A percentile compares a stretch with the other conserved stretches of the same genome.
These are phyloP conservation scores for Sextonia rubra DNA, from an alignment of 164 flowering plant species.

Conservation along the genomic window DNA sequence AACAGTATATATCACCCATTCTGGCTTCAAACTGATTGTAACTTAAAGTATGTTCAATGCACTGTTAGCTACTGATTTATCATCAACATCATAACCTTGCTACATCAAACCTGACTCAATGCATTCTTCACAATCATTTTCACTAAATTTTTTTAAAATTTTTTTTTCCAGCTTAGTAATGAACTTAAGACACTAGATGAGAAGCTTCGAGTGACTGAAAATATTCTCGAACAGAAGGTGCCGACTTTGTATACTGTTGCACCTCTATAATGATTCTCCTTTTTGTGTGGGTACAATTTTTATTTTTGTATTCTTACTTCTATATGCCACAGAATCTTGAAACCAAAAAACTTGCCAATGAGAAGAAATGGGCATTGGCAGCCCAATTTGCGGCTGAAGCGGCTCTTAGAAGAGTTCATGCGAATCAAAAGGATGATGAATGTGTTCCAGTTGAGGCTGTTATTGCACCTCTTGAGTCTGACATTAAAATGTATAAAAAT, in stretches of 20 bases:
- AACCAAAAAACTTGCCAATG: constrained; percentile 51
- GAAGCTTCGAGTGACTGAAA: constrained; percentile 49
- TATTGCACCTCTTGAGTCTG: constrained; percentile 86
- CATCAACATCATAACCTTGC: too few species aligned
- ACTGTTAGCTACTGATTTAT: not conserved
- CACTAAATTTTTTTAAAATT: constrained; percentile 8
- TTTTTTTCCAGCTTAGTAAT: constrained; percentile 45
- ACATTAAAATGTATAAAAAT: constrained; percentile 61
- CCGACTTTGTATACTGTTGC: not conserved
- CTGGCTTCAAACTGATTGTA: not conserved
- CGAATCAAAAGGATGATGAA: constrained; percentile 63
- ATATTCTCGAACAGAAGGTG: constrained; percentile 70
- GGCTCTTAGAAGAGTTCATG: constrained; percentile 78
- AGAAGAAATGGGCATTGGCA: constrained; percentile 83
- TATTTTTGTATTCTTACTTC: constrained; percentile 5
- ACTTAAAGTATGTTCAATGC: not conserved
- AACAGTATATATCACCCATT: not conserved
- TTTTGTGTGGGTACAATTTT: not conserved
- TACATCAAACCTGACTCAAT: too few species aligned
- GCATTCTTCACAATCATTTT: not conserved
- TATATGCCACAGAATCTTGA: constrained; percentile 64
- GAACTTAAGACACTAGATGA: constrained; percentile 54
- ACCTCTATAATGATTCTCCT: not conserved
- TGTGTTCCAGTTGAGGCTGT: constrained; percentile 52
- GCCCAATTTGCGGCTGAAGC: constrained; percentile 94